Conservation (phyloP, 164 flowering plant species). For the Magnolia kwangsiensis region DNA sequence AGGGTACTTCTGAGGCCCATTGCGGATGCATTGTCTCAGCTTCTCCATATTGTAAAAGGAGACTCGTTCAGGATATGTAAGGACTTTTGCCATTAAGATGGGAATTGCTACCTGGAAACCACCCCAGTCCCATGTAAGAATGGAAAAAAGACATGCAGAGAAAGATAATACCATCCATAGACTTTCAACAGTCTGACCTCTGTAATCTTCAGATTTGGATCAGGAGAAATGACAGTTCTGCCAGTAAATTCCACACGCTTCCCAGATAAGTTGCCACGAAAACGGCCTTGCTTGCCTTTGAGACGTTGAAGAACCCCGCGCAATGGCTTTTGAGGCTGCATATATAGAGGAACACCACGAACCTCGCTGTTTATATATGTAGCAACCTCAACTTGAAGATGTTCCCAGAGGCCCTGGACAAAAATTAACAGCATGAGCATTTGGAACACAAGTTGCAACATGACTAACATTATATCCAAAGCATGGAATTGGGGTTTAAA, state of each 20-base stretch:
- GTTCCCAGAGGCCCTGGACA: conserved; percentile 60
- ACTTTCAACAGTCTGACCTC: conserved; percentile 45
- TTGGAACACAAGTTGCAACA: background rate
- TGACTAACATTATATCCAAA: too few species aligned
- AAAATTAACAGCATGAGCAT: conserved; percentile 10
- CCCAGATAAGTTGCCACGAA: conserved; percentile 88
- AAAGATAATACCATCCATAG: background rate
- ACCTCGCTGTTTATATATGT: conserved; percentile 81
- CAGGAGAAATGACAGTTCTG: conserved; percentile 97
- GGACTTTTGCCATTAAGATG: conserved; percentile 68
- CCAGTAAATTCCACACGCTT: conserved; percentile 97
- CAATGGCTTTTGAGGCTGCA: conserved; percentile 37
- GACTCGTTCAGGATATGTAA: conserved; percentile 91
- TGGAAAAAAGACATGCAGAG: conserved; percentile 7
- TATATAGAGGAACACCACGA: conserved; percentile 44
- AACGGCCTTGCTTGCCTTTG: conserved; percentile 94
- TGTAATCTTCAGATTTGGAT: conserved; percentile 93
- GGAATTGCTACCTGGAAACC: conserved; percentile 76
- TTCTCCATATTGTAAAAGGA: conserved; percentile 81
- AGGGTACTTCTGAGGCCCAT: conserved; percentile 81
- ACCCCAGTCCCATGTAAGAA: conserved; percentile 9
- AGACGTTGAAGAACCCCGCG: conserved; percentile 90
- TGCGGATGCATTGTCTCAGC: conserved; percentile 77
- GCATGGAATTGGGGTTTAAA: too few species aligned
- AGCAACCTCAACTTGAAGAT: conserved; percentile 76